Evolutionary conservation across 768 basidiomycete species (phyloP).

Genomic region (Amanita inopinata): DNA sequence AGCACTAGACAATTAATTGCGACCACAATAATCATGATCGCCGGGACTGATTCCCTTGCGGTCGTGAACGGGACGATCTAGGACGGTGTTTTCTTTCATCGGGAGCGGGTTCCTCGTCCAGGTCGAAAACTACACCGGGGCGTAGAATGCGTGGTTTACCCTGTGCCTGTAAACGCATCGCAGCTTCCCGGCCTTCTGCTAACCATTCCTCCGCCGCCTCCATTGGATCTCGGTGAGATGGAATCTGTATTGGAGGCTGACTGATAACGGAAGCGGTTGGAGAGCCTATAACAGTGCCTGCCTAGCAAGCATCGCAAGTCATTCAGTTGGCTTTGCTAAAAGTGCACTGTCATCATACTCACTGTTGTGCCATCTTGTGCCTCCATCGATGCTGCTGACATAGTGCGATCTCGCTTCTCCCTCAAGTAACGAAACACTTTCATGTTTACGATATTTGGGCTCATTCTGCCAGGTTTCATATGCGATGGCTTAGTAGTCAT

Average conservation of each 20-base stretch:
- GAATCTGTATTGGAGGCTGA: slow-evolving; percentile 32
- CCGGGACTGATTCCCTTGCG: slow-evolving; percentile 1
- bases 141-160: slow-evolving; percentile 34
- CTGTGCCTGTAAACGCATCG: slow-evolving; percentile 27
- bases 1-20: too few relatives aligned
- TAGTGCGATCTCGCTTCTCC: slow-evolving; percentile 49
- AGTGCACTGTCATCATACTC: slow-evolving; percentile 19
- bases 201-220: slow-evolving; percentile 65
- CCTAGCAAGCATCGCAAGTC: slow-evolving; percentile 23
- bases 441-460: slow-evolving; percentile 4
- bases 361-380: slow-evolving; percentile 76
- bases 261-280: slow-evolving; percentile 65
- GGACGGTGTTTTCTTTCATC: slow-evolving; percentile 26
- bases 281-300: slow-evolving; percentile 66
- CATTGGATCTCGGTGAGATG: slow-evolving; percentile 59
- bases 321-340: slow-evolving; percentile 9
- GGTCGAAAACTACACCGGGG: slow-evolving; percentile 60
- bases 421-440: slow-evolving; percentile 55
- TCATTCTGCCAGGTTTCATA: background rate
- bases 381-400: slow-evolving; percentile 69
- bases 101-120: slow-evolving; percentile 38
- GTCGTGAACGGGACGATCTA: slow-evolving; percentile 12
- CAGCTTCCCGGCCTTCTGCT: slow-evolving; percentile 45
- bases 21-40: too few relatives aligned
- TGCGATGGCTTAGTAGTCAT: background rate